A percentile compares a stretch with the other conserved stretches of the same genome.
phyloP scores from a whole-genome alignment of 164 flowering plant species.

The Tetracentron sinense region DNA sequence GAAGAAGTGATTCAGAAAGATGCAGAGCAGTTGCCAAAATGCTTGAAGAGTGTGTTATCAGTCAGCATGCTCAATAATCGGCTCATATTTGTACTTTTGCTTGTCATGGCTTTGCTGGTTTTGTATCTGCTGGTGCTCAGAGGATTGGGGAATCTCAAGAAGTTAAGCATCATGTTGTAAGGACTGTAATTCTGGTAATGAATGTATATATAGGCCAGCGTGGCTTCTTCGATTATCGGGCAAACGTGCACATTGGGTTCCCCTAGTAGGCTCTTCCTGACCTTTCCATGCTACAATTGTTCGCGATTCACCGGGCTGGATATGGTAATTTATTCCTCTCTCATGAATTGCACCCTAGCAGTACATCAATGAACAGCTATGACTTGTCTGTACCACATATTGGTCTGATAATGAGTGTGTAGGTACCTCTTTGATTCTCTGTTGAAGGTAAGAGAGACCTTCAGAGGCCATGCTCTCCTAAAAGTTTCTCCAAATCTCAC shows the following conservation, averaged over 20 bases:
- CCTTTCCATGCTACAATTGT: constrained; percentile 52
- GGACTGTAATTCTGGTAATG: background rate
- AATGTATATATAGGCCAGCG: background rate
- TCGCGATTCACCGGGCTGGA: constrained; percentile 60
- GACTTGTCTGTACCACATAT: background rate
- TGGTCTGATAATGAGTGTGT: background rate
- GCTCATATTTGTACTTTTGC: constrained; percentile 5
- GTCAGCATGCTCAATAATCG: background rate
- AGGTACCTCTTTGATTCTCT: constrained; percentile 67
- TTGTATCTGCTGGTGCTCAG: constrained; percentile 11
- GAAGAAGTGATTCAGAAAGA: constrained; percentile 3
- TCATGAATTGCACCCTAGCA: constrained; percentile 62
- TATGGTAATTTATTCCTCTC: constrained; percentile 38
- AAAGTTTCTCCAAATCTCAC: constrained; percentile 72
- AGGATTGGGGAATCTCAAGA: background rate
- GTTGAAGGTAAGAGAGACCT: constrained; percentile 36
- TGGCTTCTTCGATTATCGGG: constrained; percentile 14
- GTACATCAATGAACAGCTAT: constrained; percentile 48
- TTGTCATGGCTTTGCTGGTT: constrained; percentile 22
- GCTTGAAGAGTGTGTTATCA: background rate
- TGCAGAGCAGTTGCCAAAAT: background rate
- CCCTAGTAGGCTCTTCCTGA: constrained; percentile 51
- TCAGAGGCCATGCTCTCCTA: constrained; percentile 52
- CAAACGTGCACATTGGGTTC: constrained; percentile 32
- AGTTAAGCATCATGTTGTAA: constrained; percentile 4